Conservation (phyloP, 768 basidiomycete species). For the Pilatotrama ljubarskyi region DNA sequence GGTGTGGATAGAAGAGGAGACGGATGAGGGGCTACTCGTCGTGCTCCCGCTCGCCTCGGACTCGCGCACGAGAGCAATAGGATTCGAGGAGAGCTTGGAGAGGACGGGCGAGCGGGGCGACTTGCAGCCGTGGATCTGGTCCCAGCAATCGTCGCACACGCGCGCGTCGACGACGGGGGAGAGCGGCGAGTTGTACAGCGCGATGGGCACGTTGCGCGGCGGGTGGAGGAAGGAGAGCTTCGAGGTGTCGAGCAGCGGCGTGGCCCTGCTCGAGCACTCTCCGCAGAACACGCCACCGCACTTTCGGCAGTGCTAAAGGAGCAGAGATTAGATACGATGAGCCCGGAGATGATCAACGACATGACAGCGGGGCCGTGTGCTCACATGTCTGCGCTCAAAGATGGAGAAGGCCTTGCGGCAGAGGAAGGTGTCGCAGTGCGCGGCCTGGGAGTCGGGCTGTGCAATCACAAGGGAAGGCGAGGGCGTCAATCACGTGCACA, state of each 20-base stretch:
- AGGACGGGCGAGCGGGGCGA: slow-evolving; percentile 45
- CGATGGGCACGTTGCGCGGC: slow-evolving; percentile 64
- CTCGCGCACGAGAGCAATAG: slow-evolving; percentile 19
- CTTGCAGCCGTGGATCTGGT: slow-evolving; percentile 64
- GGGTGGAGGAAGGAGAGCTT: slow-evolving; percentile 70
- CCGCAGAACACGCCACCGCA: slow-evolving; percentile 79
- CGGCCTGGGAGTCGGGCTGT: slow-evolving; percentile 62
- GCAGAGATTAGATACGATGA: slow-evolving; percentile 19
- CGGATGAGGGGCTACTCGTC: slow-evolving; percentile 30
- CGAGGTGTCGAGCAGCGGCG: slow-evolving; percentile 71
- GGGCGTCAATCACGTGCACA: slow-evolving; percentile 21
- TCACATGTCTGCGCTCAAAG: slow-evolving; percentile 73
- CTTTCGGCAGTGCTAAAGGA: slow-evolving; percentile 74
- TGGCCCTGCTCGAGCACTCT: slow-evolving; percentile 58
- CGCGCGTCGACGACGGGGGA: slow-evolving; percentile 60
- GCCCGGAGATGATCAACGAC: slow-evolving; percentile 24
- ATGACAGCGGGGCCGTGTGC: slow-evolving; percentile 30
- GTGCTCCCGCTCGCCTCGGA: slow-evolving; percentile 8
- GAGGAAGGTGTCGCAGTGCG: slow-evolving; percentile 71
- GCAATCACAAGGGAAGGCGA: slow-evolving; percentile 23
- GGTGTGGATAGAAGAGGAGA: slow-evolving; percentile 32
- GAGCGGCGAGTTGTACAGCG: slow-evolving; percentile 54
- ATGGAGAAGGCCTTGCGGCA: slow-evolving; percentile 67
- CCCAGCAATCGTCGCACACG: slow-evolving; percentile 78
- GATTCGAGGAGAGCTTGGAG: slow-evolving; percentile 3